Conservation (phyloP, 306 rosid species). For the Acacia crassicarpa region DNA sequence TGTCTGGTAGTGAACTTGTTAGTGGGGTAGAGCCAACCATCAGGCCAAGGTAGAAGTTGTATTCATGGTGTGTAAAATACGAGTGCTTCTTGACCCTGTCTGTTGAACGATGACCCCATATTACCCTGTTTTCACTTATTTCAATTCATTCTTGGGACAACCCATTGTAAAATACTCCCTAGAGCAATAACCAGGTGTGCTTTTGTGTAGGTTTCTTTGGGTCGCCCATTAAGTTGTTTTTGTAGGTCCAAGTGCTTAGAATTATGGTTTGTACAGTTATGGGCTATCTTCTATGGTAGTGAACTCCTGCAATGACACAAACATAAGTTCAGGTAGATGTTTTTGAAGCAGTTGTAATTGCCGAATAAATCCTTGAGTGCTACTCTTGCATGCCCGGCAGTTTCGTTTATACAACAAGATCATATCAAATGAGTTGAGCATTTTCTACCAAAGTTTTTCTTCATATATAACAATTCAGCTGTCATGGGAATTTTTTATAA, state of each 20-base stretch:
- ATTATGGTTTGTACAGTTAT: neutral
- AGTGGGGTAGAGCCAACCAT: conserved; percentile 83
- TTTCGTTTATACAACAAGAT: neutral
- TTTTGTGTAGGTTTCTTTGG: neutral
- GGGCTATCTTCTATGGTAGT: neutral
- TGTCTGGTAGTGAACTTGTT: conserved; percentile 80
- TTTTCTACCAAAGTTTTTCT: too few species aligned
- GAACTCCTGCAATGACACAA: neutral
- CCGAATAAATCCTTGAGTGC: neutral
- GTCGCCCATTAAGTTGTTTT: neutral
- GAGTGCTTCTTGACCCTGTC: neutral
- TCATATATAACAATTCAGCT: too few species aligned
- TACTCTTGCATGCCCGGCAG: neutral
- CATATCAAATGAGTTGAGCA: too few species aligned
- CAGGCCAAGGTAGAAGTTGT: conserved; percentile 66
- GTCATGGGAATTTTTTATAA: too few species aligned
- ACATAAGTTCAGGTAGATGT: neutral
- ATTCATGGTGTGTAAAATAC: neutral
- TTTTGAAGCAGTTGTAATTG: neutral
- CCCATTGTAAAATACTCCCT: neutral
- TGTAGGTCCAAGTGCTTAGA: neutral
- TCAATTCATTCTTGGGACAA: conserved; percentile 20
- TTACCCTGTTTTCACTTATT: neutral
- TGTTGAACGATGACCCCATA: conserved; percentile 18
- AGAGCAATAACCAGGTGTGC: neutral